A percentile compares a stretch with the other conserved stretches of the same genome.
Evolutionary conservation across 2,329 filamentous ascomycete species (phyloP).

Genomic region (Claviceps pusilla): DNA sequence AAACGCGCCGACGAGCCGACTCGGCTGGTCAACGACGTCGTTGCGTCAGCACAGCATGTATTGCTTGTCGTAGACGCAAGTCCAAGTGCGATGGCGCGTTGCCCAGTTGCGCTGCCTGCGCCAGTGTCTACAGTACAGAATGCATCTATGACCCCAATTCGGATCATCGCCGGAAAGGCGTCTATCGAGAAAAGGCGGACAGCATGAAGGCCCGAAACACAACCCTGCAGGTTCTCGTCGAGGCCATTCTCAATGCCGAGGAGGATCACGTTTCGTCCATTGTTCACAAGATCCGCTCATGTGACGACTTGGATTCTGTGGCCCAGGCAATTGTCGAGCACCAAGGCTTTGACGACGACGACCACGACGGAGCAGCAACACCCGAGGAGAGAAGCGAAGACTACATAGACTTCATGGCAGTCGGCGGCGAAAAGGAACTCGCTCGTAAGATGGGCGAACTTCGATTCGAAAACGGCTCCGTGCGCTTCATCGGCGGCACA

Average conservation of each 20-base stretch:
- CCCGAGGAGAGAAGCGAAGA: slow-evolving; percentile 26
- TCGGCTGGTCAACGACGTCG: slow-evolving; percentile 47
- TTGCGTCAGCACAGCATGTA: slow-evolving; percentile 73
- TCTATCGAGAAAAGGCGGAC: slow-evolving; percentile 88
- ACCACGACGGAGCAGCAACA: slow-evolving; percentile 7
- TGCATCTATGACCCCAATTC: slow-evolving; percentile 94
- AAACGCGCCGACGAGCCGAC: slow-evolving; percentile 33
- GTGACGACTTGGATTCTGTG: slow-evolving; percentile 49
- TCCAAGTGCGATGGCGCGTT: slow-evolving; percentile 85
- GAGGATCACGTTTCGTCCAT: slow-evolving; percentile 74
- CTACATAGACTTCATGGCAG: slow-evolving; percentile 22
- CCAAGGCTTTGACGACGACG: slow-evolving; percentile 14
- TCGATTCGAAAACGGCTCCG: slow-evolving; percentile 69
- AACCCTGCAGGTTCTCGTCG: slow-evolving; percentile 81
- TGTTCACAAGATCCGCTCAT: slow-evolving; percentile 75
- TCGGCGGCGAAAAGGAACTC: slow-evolving; percentile 59
- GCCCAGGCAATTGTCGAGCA: slow-evolving; percentile 37
- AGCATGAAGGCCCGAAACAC: slow-evolving; percentile 73
- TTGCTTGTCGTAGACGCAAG: slow-evolving; percentile 65
- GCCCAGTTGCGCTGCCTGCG: slow-evolving; percentile 88
- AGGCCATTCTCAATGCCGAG: slow-evolving; percentile 79
- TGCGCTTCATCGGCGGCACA: slow-evolving; percentile 85
- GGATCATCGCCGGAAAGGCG: slow-evolving; percentile 88
- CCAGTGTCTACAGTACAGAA: slow-evolving; percentile 78
- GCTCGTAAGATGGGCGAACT: slow-evolving; percentile 89